phyloP scores from a whole-genome alignment of 208 protist genomes.

The Porcisia hertigi region DNA sequence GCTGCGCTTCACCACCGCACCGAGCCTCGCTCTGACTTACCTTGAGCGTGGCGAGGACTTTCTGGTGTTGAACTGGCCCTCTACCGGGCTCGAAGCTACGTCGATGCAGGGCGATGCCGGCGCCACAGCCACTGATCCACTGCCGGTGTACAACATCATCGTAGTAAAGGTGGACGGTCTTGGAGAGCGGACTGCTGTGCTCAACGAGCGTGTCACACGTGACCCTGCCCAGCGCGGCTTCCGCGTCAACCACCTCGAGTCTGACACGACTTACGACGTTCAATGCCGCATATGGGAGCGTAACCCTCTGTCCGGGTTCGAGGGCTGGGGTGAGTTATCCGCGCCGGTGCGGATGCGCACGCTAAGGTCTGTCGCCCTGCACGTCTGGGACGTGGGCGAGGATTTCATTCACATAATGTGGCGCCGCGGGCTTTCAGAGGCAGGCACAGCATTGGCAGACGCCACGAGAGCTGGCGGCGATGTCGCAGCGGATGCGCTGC shows the following conservation, averaged over 20 bases:
- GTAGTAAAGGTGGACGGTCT: conserved; percentile 42
- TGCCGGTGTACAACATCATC: conserved; percentile 46
- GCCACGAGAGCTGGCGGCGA: background rate
- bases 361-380: conserved; percentile 68
- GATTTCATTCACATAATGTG: conserved; percentile 87
- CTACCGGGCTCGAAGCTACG: conserved; percentile 4
- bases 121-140: conserved; percentile 2
- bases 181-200: conserved; percentile 41
- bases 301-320: conserved; percentile 68
- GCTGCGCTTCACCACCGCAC: conserved; percentile 49
- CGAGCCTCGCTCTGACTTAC: conserved; percentile 48
- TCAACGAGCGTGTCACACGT: conserved; percentile 58
- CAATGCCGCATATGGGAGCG: conserved; percentile 73
- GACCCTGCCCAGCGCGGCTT: conserved; percentile 55
- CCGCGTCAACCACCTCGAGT: conserved; percentile 61
- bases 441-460: background rate
- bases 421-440: conserved; percentile 56
- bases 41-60: conserved; percentile 90
- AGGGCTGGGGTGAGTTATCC: conserved; percentile 86
- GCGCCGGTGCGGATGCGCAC: conserved; percentile 66
- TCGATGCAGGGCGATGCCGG: background rate
- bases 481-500: background rate
- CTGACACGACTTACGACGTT: conserved; percentile 81
- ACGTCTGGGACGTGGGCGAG: conserved; percentile 87
- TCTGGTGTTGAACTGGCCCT: conserved; percentile 72